phyloP scores from a whole-genome alignment of 345 rosid genomes.

The Hypericum perforatum region DNA sequence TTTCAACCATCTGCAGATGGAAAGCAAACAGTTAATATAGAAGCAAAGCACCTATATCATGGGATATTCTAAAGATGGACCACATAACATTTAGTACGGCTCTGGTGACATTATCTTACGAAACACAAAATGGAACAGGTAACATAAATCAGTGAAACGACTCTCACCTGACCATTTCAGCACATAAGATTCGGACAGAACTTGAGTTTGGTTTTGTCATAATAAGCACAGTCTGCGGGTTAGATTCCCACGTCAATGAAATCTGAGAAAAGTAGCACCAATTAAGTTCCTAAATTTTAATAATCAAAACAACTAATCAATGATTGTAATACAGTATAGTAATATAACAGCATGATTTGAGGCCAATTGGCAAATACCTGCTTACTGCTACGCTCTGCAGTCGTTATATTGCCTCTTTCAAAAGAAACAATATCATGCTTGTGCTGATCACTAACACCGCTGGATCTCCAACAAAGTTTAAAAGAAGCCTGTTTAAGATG shows the following conservation, averaged over 20 bases:
- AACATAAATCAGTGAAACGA: slow-evolving; percentile 5
- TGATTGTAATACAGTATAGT: too few relatives aligned
- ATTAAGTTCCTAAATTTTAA: neutral
- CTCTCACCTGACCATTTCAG: slow-evolving; percentile 77
- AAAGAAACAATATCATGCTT: slow-evolving; percentile 92
- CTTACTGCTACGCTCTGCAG: slow-evolving; percentile 86
- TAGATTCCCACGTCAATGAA: slow-evolving; percentile 86
- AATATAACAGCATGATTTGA: too few relatives aligned
- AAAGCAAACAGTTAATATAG: neutral
- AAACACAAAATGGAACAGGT: neutral
- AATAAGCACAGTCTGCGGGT: slow-evolving; percentile 82
- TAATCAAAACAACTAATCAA: neutral
- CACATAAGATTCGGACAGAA: slow-evolving; percentile 68
- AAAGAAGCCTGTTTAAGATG: slow-evolving; percentile 71
- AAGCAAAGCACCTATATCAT: neutral
- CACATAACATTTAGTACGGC: too few relatives aligned
- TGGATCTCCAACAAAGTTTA: slow-evolving; percentile 93
- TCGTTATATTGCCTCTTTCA: slow-evolving; percentile 84
- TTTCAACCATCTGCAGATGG: slow-evolving; percentile 71
- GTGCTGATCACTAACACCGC: slow-evolving; percentile 82
- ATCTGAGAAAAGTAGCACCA: slow-evolving; percentile 43
- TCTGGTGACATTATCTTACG: too few relatives aligned
- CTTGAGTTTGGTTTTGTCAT: slow-evolving; percentile 84
- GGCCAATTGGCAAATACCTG: slow-evolving; percentile 39
- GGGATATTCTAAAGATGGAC: neutral